Conservation (phyloP, 202 grass and related monocot species). For the Digitaria exilis region DNA sequence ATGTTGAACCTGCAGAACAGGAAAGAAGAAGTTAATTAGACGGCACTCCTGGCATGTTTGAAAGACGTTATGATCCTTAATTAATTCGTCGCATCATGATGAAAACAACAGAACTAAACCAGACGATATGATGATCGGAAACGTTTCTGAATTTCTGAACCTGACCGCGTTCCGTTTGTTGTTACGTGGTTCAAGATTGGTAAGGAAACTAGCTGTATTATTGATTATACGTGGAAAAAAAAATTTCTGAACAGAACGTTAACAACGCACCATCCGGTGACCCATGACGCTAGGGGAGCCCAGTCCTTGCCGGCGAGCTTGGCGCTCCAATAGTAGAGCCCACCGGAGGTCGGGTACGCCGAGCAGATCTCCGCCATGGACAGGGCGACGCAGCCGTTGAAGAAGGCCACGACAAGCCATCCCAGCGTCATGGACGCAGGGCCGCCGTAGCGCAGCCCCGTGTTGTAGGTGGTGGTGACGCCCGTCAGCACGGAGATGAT, state of each 20-base stretch:
- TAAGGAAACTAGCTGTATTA: not conserved
- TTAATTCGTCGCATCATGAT: not conserved
- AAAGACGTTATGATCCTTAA: not conserved
- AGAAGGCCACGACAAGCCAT: conserved; percentile 48
- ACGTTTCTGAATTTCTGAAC: not conserved
- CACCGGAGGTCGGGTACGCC: conserved; percentile 74
- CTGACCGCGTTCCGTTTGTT: too few relatives aligned
- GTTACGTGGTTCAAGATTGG: not conserved
- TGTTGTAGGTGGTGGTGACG: conserved; percentile 75
- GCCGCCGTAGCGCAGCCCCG: conserved; percentile 72
- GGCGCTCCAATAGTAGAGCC: conserved; percentile 93
- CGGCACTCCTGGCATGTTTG: not conserved
- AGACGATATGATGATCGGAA: not conserved
- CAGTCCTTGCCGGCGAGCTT: conserved; percentile 72
- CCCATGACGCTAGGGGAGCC: conserved; percentile 73
- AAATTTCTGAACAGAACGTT: not conserved
- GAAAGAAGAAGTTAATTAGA: not conserved
- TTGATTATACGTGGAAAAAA: not conserved
- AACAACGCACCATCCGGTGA: conserved; percentile 66
- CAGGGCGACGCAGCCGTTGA: conserved; percentile 65
- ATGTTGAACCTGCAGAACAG: conserved; percentile 80
- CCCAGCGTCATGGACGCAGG: conserved; percentile 70
- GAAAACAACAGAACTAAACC: not conserved
- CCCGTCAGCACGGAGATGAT: conserved; percentile 86
- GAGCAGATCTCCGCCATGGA: conserved; percentile 97